These are phyloP conservation scores for Nakaseomyces glabratus DNA, from an alignment of 1,139 yeast genomes.

Conservation along the genomic window DNA sequence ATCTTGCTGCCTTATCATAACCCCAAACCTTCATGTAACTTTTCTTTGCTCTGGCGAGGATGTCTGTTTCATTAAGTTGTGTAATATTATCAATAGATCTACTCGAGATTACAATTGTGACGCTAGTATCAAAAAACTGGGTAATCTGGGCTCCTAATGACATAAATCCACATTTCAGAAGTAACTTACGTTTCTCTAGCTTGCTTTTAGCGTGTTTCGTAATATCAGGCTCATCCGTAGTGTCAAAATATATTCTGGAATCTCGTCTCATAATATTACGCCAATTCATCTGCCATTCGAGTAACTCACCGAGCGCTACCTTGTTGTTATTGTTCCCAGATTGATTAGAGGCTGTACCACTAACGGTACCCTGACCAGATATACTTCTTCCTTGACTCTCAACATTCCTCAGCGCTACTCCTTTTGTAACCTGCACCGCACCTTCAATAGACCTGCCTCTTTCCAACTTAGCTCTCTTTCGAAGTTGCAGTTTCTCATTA, in stretches of 20 bases:
- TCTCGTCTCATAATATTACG: conserved; percentile 56
- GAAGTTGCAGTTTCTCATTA: conserved; percentile 6
- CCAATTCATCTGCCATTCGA: conserved; percentile 80
- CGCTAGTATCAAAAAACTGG: conserved; percentile 67
- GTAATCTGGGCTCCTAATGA: conserved; percentile 57
- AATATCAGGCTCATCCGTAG: conserved; percentile 42
- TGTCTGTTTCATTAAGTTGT: conserved; percentile 45
- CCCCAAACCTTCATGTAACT: conserved; percentile 73
- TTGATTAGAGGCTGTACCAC: conserved; percentile 12
- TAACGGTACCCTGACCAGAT: conserved; percentile 19
- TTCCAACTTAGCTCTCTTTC: conserved; percentile 14
- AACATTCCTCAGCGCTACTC: conserved; percentile 15
- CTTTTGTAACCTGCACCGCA: conserved; percentile 24
- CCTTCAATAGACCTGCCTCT: conserved; percentile 30
- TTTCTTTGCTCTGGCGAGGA: conserved; percentile 53
- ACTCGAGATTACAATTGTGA: conserved; percentile 76
- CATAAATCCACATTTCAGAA: conserved; percentile 37
- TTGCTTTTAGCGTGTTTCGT: conserved; percentile 37
- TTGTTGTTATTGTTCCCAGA: conserved; percentile 14
- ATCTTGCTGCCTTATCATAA: conserved; percentile 74
- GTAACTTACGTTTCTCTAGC: conserved; percentile 45
- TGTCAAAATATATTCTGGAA: conserved; percentile 73
- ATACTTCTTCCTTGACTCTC: conserved; percentile 14
- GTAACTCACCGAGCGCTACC: conserved; percentile 37
- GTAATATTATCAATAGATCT: conserved; percentile 34